Percentiles rank a stretch among this genome's conserved stretches.
Evolutionary conservation across 2,329 filamentous ascomycete genomes (phyloP).

Genomic region (Chrysoporthe cubensis): DNA sequence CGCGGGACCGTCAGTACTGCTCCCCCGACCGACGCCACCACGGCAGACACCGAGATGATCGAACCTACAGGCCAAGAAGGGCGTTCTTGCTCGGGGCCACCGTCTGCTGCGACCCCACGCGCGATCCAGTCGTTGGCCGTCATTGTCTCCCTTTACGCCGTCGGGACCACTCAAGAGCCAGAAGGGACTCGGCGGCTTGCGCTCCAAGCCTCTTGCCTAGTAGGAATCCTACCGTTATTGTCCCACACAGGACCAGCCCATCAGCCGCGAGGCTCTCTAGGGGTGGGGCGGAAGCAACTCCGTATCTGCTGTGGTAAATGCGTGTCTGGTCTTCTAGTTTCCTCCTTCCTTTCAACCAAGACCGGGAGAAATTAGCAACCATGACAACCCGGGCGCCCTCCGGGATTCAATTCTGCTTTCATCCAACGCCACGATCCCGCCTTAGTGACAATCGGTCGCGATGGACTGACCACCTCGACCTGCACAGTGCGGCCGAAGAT

Average conservation of each 20-base stretch:
- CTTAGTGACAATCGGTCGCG: conserved; percentile 2
- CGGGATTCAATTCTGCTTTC: conserved; percentile 18
- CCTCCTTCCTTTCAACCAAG: conserved; percentile 9
- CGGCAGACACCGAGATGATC: conserved; percentile 1
- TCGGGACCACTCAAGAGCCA: conserved; percentile 18
- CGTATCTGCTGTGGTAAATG: background rate
- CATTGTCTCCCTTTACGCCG: conserved; percentile 6
- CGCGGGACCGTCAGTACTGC: conserved; percentile 3
- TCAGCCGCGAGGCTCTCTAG: conserved; percentile 16
- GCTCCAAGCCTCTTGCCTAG: conserved; percentile 5
- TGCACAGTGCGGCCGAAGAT: background rate
- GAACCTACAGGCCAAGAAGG: conserved; percentile 11
- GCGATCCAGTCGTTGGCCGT: conserved; percentile 8
- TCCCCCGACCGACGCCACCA: background rate
- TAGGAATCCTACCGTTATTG: conserved; percentile 17
- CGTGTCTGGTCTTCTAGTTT: conserved; percentile 2
- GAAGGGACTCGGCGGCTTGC: conserved; percentile 16
- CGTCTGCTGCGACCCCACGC: conserved; percentile 5
- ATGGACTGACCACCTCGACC: background rate
- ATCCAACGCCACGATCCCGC: conserved; percentile 24
- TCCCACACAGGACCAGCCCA: conserved; percentile 17
- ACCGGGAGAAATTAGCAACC: conserved; percentile 19
- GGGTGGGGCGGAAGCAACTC: conserved; percentile 8
- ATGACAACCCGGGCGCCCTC: conserved; percentile 12
- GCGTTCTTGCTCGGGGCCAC: conserved; percentile 13